phyloP scores from a whole-genome alignment of 2,329 filamentous ascomycete genomes.

The Hypoxylon rubiginosum region DNA sequence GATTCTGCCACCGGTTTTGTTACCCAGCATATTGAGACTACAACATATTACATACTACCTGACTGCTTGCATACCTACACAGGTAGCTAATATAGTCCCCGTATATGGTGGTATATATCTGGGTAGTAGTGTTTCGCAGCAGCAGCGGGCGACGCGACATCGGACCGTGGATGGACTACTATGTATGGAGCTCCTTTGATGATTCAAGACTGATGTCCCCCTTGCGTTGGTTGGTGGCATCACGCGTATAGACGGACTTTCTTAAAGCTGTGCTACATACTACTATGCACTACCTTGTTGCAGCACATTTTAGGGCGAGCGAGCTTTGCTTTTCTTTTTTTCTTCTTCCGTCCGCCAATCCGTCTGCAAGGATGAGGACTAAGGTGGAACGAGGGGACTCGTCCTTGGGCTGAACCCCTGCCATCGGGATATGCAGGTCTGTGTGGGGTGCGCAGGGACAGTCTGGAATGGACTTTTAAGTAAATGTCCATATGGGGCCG shows the following conservation, averaged over 20 bases:
- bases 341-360: constrained; percentile 30
- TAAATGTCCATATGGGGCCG: constrained; percentile 15
- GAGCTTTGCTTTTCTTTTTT: constrained; percentile 28
- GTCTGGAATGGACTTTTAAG: constrained; percentile 40
- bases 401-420: constrained; percentile 40
- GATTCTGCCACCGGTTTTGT: constrained; percentile 30
- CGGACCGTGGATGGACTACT: constrained; percentile 40
- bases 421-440: constrained; percentile 44
- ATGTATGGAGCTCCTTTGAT: constrained; percentile 21
- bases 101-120: constrained; percentile 11
- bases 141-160: constrained; percentile 47
- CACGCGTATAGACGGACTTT: constrained; percentile 39
- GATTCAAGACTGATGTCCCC: constrained; percentile 23
- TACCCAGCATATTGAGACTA: constrained; percentile 32
- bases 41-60: constrained; percentile 18
- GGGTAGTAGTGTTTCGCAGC: constrained; percentile 33
- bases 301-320: constrained; percentile 35
- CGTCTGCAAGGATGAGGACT: constrained; percentile 24
- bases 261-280: constrained; percentile 15
- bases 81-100: neutral
- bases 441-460: constrained; percentile 48
- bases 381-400: constrained; percentile 11
- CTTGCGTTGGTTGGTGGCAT: constrained; percentile 44
- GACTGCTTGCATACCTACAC: too few relatives aligned
- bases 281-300: constrained; percentile 7